A percentile compares a stretch with the other conserved stretches of the same genome.
Evolutionary conservation across 2,329 filamentous ascomycete genomes (phyloP).

Genomic region (Aspergillus tamarii): DNA sequence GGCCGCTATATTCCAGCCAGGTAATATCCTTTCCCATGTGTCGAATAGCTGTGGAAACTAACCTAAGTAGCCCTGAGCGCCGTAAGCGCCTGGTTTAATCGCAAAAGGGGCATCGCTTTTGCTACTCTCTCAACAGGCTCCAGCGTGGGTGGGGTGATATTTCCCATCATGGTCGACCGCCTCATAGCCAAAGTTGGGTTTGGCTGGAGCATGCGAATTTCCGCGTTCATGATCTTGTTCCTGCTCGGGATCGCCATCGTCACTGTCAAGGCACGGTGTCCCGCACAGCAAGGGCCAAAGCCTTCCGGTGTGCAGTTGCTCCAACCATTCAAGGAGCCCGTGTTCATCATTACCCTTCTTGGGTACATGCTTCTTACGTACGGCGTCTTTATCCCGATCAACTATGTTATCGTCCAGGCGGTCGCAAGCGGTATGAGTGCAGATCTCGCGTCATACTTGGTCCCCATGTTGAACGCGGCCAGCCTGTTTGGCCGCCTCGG

Average conservation of each 20-base stretch:
- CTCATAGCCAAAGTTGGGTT: slow-evolving; percentile 59
- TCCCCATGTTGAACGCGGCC: slow-evolving; percentile 25
- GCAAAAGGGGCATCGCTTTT: slow-evolving; percentile 56
- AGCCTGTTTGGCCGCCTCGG: slow-evolving; percentile 26
- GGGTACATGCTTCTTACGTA: slow-evolving; percentile 32
- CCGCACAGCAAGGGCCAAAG: slow-evolving; percentile 35
- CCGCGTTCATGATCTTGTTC: slow-evolving; percentile 64
- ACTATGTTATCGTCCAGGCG: slow-evolving; percentile 24
- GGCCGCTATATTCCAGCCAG: slow-evolving; percentile 54
- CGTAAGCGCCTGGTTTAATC: slow-evolving; percentile 56
- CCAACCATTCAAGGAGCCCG: slow-evolving; percentile 29
- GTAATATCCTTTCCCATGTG: slow-evolving; percentile 1
- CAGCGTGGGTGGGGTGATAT: slow-evolving; percentile 61
- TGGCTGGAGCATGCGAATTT: slow-evolving; percentile 61
- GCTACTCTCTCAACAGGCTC: slow-evolving; percentile 59
- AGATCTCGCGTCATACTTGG: slow-evolving; percentile 22
- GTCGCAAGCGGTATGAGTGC: slow-evolving; percentile 20
- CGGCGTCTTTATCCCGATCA: slow-evolving; percentile 34
- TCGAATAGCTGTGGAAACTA: not conserved
- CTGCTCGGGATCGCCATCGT: slow-evolving; percentile 57
- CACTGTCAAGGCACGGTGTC: slow-evolving; percentile 52
- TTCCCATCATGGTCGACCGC: slow-evolving; percentile 64
- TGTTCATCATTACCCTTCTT: slow-evolving; percentile 25
- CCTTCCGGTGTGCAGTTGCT: slow-evolving; percentile 11
- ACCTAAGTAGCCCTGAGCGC: slow-evolving; percentile 26